Evolutionary conservation across 345 rosid genomes (phyloP).

Genomic region (Moricandia arvensis): DNA sequence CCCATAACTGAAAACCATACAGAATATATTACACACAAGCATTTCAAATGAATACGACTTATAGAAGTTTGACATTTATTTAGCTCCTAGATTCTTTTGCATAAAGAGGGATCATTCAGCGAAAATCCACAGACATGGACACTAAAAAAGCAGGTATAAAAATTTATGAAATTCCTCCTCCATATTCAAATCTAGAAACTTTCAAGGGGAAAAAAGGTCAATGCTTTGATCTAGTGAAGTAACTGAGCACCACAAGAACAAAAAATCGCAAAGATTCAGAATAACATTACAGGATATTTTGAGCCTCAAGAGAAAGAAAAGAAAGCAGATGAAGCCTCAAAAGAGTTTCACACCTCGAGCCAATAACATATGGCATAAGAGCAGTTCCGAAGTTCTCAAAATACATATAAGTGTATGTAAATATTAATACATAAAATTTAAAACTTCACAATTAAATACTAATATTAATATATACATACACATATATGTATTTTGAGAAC

Average conservation of each 20-base stretch:
- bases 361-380: background rate
- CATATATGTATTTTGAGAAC: too few relatives aligned
- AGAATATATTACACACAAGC: slow-evolving; percentile 1
- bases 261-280: background rate
- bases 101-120: background rate
- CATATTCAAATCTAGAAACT: background rate
- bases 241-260: background rate
- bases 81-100: background rate
- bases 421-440: too few relatives aligned
- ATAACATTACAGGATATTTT: background rate
- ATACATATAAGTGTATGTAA: too few relatives aligned
- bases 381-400: too few relatives aligned
- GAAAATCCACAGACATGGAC: background rate
- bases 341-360: background rate
- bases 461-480: too few relatives aligned
- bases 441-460: too few relatives aligned
- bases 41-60: background rate
- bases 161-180: too few relatives aligned
- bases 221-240: background rate
- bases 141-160: background rate
- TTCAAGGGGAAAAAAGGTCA: background rate
- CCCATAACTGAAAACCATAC: slow-evolving; percentile 70
- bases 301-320: background rate
- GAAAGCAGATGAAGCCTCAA: background rate
- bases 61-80: background rate